These are phyloP conservation scores for Kalmusia sp. DNA, from an alignment of 2,329 filamentous ascomycete genomes.

Conservation along the genomic window DNA sequence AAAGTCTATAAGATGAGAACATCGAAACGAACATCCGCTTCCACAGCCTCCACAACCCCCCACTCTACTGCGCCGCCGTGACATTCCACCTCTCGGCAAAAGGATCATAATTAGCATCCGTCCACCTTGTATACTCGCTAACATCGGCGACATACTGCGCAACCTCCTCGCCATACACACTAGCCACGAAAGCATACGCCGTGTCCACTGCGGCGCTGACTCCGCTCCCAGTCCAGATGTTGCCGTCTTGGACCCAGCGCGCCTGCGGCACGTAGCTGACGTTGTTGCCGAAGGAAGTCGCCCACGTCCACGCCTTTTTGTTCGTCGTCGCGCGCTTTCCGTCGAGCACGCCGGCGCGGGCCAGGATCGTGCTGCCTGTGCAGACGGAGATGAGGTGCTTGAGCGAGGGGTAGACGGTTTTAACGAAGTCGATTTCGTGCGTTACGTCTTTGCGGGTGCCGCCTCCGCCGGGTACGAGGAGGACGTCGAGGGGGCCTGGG, in stretches of 20 bases:
- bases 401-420: conserved; percentile 14
- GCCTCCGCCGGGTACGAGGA: conserved; percentile 67
- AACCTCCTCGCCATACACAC: conserved; percentile 58
- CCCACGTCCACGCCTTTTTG: conserved; percentile 57
- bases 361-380: conserved; percentile 65
- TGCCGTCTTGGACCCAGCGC: conserved; percentile 69
- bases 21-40: not conserved
- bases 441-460: conserved; percentile 46
- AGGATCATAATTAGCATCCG: conserved; percentile 58
- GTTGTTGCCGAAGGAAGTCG: conserved; percentile 53
- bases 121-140: conserved; percentile 64
- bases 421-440: conserved; percentile 15
- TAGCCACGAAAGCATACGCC: conserved; percentile 60
- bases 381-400: conserved; percentile 68
- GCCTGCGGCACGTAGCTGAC: conserved; percentile 67
- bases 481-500: conserved; percentile 57
- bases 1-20: no score
- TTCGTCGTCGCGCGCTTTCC: conserved; percentile 69
- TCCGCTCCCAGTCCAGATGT: conserved; percentile 69
- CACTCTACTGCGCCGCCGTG: not conserved
- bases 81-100: conserved; percentile 51
- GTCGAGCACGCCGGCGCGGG: conserved; percentile 64
- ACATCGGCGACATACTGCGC: conserved; percentile 54
- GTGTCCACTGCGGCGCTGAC: conserved; percentile 67
- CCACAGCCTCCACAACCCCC: not conserved